Evolutionary conservation across 208 protist genomes (phyloP), one percentile per base, ranked within the genome.

Genomic region (Wallacemonas sp.): DNA sequence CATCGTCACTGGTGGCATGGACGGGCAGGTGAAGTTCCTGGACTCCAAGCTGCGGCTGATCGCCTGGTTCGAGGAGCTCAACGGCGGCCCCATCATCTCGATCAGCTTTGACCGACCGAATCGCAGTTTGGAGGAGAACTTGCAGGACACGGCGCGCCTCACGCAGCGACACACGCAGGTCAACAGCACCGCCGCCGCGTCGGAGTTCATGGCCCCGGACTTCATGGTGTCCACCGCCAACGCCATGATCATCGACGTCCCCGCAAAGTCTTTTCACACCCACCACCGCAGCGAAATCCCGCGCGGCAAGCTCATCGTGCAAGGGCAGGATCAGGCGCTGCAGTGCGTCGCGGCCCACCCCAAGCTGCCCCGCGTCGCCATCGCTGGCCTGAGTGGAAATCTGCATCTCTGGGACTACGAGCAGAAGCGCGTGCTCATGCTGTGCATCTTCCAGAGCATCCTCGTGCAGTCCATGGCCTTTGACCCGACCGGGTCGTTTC

Each of bases 61-160:
- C 14, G 93, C 92, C 47, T 99, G 97, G 97, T 98, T 98, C 68
- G 97, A 99, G 61, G 94, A 97, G 49, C 78, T 98, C 23, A 93
- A 96, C 67, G 87, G 78, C 34, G 96, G 96, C 1, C 89, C 95
- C 1, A 88, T 98, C 56, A 92, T 90, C 43, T 97, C 92, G 38
- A 73, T 98, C 61, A 96, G 93, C 64, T 97, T 98, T 64, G 90
- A 96, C 58, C 65, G 73, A 6, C 71, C 76, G 29, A 30, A 34
- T 34, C 38, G 54, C 68, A 27, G 41, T 49, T 19, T 76, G 34
- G 72, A 83, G 21, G 80, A 88, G 23, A 69, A 70, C 19, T 39
- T 65, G n/a, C 41, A 43, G 11, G 67, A 78, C 27, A 75, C 73
- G 19, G 73, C 62, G 23, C 60, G 57, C 16, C 58, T 67, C 16